Evolutionary conservation across 352 stramenopile genomes (phyloP).

Genomic region (Phytophthora hybrid): DNA sequence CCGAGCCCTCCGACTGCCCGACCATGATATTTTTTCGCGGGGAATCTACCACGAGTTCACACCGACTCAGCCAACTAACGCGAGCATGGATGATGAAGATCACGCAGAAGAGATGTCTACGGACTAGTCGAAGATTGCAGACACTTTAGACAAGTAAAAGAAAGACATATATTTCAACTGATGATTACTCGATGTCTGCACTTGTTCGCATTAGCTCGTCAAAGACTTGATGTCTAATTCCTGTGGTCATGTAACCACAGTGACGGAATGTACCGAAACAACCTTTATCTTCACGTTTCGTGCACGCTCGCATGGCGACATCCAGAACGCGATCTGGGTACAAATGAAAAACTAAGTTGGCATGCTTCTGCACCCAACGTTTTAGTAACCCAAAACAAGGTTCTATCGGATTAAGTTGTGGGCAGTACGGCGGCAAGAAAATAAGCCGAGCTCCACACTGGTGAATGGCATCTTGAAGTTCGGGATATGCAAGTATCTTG

Average conservation of each 20-base stretch:
- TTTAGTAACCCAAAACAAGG: not conserved
- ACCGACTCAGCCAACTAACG: conserved; percentile 1
- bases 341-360: not conserved
- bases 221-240: conserved; percentile 7
- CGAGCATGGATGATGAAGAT: not conserved
- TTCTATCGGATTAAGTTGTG: not conserved
- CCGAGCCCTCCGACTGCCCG: conserved; percentile 1
- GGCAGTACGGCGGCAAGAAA: not conserved
- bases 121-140: not conserved
- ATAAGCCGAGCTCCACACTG: not conserved
- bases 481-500: not conserved
- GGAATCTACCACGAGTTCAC: conserved; percentile 17
- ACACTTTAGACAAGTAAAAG: not conserved
- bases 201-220: not conserved
- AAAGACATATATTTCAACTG: not conserved
- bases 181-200: not conserved
- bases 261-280: conserved; percentile 17
- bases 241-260: conserved; percentile 14
- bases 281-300: conserved; percentile 4
- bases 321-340: conserved; percentile 12
- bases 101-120: not conserved
- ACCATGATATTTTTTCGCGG: conserved; percentile 11
- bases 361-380: not conserved
- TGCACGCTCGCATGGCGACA: conserved; percentile 18
- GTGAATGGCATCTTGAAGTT: not conserved